A percentile compares a stretch with the other conserved stretches of the same genome.
Conservation (phyloP, 176 grass and related monocot species). For the Melocanna baccifera region DNA sequence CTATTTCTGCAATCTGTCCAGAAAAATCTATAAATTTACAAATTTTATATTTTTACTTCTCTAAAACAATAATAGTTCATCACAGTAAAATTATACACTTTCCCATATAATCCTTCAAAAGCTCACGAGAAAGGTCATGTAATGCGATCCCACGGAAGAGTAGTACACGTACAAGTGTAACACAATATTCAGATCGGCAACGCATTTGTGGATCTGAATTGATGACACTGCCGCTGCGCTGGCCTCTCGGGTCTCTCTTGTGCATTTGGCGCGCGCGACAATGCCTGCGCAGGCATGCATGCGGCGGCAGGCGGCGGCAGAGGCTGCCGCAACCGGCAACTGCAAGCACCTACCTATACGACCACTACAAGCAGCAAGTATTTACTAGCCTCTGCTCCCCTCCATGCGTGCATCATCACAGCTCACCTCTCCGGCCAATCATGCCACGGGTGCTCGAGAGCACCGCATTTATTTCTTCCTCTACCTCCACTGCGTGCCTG, state of each 20-base stretch:
- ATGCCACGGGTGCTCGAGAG: constrained; percentile 19
- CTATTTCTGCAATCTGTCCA: too few species aligned
- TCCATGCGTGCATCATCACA: constrained; percentile 42
- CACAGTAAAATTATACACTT: too few species aligned
- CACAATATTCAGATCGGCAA: background rate
- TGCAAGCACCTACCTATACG: background rate
- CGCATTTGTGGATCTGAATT: background rate
- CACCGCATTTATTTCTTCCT: constrained; percentile 24
- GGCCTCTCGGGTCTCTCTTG: background rate
- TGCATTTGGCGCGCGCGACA: constrained; percentile 12
- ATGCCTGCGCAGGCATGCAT: background rate
- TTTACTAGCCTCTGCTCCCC: background rate
- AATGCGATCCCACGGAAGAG: background rate
- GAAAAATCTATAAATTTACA: too few species aligned
- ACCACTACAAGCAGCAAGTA: background rate
- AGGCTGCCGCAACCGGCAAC: background rate
- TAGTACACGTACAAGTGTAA: background rate
- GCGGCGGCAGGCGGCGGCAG: background rate
- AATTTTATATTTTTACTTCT: too few species aligned
- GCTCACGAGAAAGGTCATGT: background rate
- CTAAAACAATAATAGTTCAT: too few species aligned
- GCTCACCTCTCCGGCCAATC: constrained; percentile 16
- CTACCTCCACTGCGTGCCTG: background rate
- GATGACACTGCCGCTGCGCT: constrained; percentile 8
- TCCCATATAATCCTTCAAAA: too few species aligned